Base-by-base conservation (phyloP, 306 rosid genomes). In the Pachyrhizus erosus region DNA sequence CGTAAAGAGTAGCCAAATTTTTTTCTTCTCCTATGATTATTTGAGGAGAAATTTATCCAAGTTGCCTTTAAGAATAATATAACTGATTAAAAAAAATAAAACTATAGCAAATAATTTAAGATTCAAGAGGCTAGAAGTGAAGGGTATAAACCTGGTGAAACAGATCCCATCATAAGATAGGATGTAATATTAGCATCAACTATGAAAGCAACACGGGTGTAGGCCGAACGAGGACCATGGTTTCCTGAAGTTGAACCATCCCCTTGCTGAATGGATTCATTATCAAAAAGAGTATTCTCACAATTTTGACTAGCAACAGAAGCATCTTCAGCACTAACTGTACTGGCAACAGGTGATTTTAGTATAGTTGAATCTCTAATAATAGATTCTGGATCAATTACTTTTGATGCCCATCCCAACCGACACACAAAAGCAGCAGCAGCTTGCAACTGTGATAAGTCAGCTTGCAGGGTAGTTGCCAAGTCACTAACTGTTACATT, bases 111-210 rank as follows among this genome's bases (percentile, higher is more conserved):
- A 81, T 73, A 78, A 42, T 40, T 40, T 9, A 7, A 43, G 46
- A 57, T 78, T 73, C 73, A 74, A 21, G 64, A 66, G 68, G 21
- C 37, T 27, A 42, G 68, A 76, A 77, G 69, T 60, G 31, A 39
- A 81, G 74, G 75, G 75, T 79, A 83, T 88, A 87, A 82, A 93
- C 98, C 98, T 86, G 97, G 98, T 86, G 98, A 94, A 89, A 94
- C 97, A 78, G 98, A 94, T 24, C 98, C 98, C 97, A 93, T 94
- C 97, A 94, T 94, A 73, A 94, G 98, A 87, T 94, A 94, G 77
- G 98, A 94, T 74, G 98, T 94, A 86, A 94, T 93, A 85, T 91
- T 94, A 51, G 98, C 98, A 86, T 94, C 98, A 82, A 94, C 97
- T 65, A 94, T 86, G 88, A 94, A 93, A 74, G 98, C 97, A 84